phyloP scores from a whole-genome alignment of 495 filamentous ascomycete species.

The Tuber microsphaerosporum region DNA sequence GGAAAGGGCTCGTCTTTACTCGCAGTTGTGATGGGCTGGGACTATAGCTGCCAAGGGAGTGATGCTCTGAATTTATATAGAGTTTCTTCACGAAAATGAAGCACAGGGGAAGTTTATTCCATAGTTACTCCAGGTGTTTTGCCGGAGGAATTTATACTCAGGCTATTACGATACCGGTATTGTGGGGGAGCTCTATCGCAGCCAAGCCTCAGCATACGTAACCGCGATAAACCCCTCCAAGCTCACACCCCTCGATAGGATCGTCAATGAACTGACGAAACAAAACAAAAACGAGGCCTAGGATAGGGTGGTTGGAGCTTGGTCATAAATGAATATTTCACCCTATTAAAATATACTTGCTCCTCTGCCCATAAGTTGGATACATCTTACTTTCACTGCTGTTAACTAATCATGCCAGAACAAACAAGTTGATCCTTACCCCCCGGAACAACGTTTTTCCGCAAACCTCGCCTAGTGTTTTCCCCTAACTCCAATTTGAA shows the following conservation, averaged over 20 bases:
- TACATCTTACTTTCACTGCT: not conserved
- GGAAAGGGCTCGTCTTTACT: not conserved
- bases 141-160: not conserved
- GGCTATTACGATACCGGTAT: not conserved
- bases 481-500: slow-evolving; percentile 9
- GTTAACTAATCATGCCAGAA: not conserved
- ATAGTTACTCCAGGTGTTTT: not conserved
- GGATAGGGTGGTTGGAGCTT: not conserved
- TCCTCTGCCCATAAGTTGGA: not conserved
- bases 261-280: not conserved
- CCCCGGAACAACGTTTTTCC: not conserved
- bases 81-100: not conserved
- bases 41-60: not conserved
- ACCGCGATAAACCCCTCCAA: not conserved
- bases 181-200: not conserved
- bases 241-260: not conserved
- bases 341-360: not conserved
- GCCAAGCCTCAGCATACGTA: not conserved
- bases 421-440: not conserved
- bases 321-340: not conserved
- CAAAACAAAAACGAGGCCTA: not conserved
- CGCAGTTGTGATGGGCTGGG: not conserved
- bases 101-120: not conserved
- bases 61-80: not conserved
- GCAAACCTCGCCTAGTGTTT: not conserved